Evolutionary conservation across 192 early-diverging fungal genomes (phyloP).

Genomic region (Backusella tarrabulga): DNA sequence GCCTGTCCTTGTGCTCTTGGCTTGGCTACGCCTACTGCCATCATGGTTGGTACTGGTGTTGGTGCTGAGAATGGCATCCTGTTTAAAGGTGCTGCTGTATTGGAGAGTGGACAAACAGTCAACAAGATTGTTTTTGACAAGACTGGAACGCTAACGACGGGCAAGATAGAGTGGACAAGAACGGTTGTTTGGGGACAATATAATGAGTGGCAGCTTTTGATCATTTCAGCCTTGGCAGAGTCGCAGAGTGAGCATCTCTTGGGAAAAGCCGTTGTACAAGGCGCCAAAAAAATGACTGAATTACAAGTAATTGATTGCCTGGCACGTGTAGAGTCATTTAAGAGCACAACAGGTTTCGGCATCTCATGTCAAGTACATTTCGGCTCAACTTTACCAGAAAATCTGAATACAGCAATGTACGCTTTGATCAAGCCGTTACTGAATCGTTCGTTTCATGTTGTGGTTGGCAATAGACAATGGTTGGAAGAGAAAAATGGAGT

Average conservation of each 20-base stretch:
- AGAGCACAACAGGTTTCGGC: constrained; percentile 49
- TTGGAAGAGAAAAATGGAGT: constrained; percentile 44
- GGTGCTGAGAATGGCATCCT: constrained; percentile 92
- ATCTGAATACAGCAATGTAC: not conserved
- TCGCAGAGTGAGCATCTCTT: constrained; percentile 88
- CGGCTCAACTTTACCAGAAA: not conserved
- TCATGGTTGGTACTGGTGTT: constrained; percentile 98
- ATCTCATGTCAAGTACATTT: constrained; percentile 19
- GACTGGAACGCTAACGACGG: constrained; percentile 92
- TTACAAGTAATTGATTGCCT: constrained; percentile 33
- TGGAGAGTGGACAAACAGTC: constrained; percentile 78
- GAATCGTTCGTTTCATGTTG: constrained; percentile 34
- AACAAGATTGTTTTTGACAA: constrained; percentile 95
- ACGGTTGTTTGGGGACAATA: constrained; percentile 25
- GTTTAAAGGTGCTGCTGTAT: constrained; percentile 89
- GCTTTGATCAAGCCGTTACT: not conserved
- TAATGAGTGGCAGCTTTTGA: constrained; percentile 5
- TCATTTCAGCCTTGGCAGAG: constrained; percentile 71
- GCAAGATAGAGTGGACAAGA: constrained; percentile 59
- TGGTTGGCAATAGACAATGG: constrained; percentile 75
- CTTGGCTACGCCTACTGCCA: constrained; percentile 92
- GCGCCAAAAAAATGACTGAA: constrained; percentile 45
- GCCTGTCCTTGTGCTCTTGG: constrained; percentile 97
- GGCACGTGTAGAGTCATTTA: constrained; percentile 54
- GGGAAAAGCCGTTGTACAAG: constrained; percentile 64